These are phyloP conservation scores for Vachellia pachyceras DNA, from an alignment of 306 rosid species.

Conservation along the genomic window DNA sequence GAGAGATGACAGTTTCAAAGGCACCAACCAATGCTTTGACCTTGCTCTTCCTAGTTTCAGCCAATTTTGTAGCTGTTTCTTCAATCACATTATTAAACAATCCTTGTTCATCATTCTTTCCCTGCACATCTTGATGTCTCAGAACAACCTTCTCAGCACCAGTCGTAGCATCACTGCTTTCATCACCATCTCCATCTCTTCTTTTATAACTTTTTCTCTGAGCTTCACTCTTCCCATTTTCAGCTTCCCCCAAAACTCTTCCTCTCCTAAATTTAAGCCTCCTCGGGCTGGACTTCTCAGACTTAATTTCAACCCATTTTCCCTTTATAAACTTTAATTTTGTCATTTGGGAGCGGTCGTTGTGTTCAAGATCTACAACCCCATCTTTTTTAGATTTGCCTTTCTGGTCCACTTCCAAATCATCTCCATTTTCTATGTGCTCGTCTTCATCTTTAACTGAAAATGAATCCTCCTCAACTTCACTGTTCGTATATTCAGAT, in stretches of 20 bases:
- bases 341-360: slow-evolving; percentile 37
- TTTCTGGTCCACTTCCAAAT: slow-evolving; percentile 39
- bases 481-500: slow-evolving; percentile 60
- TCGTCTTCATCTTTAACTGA: slow-evolving; percentile 51
- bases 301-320: slow-evolving; percentile 48
- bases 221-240: slow-evolving; percentile 28
- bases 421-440: slow-evolving; percentile 44
- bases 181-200: slow-evolving; percentile 44
- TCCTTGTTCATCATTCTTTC: slow-evolving; percentile 63
- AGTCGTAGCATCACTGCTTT: slow-evolving; percentile 25
- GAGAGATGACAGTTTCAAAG: slow-evolving; percentile 85
- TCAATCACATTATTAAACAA: slow-evolving; percentile 74
- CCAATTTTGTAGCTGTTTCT: slow-evolving; percentile 83
- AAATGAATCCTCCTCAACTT: slow-evolving; percentile 53
- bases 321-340: slow-evolving; percentile 54
- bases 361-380: slow-evolving; percentile 46
- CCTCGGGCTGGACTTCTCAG: slow-evolving; percentile 48
- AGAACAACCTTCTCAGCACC: slow-evolving; percentile 61
- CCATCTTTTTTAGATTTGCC: slow-evolving; percentile 44
- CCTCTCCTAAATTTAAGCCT: slow-evolving; percentile 60
- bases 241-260: slow-evolving; percentile 50
- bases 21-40: slow-evolving; percentile 95
- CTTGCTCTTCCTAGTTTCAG: slow-evolving; percentile 66
- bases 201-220: slow-evolving; percentile 53
- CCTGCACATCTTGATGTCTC: slow-evolving; percentile 73